These are phyloP conservation scores for Leishmania mexicana DNA, from an alignment of 208 protist genomes.

Conservation along the genomic window DNA sequence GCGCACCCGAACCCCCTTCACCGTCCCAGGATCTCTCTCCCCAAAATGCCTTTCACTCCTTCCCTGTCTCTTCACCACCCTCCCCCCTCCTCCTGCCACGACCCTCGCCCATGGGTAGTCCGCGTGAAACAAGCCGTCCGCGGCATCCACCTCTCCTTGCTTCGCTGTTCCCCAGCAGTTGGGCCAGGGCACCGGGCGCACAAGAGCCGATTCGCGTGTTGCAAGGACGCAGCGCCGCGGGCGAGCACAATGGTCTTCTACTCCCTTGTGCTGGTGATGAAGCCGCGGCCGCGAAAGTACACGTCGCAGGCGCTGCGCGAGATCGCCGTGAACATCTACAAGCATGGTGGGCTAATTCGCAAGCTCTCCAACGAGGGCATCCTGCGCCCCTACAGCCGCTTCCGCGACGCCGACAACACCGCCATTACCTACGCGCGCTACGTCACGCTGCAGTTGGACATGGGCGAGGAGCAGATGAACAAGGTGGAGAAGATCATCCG, in stretches of 20 bases:
- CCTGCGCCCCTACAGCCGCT: constrained; percentile 84
- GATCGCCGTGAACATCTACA: constrained; percentile 75
- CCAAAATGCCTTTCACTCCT: background rate
- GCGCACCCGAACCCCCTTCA: background rate
- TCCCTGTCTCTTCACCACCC: background rate
- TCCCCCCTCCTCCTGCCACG: background rate
- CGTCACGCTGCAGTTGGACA: constrained; percentile 82
- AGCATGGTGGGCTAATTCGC: constrained; percentile 80
- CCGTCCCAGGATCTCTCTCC: background rate
- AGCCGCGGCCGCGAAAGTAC: constrained; percentile 66
- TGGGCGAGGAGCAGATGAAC: constrained; percentile 83
- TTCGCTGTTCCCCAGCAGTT: background rate
- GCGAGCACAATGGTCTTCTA: constrained; percentile 82
- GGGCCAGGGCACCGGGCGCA: background rate
- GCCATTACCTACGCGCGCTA: constrained; percentile 85
- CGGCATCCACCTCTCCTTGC: background rate
- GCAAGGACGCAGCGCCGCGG: background rate
- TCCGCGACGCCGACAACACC: constrained; percentile 81
- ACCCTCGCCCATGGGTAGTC: background rate
- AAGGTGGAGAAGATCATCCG: constrained; percentile 81
- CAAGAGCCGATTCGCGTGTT: background rate
- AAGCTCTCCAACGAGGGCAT: constrained; percentile 88
- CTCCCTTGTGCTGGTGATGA: constrained; percentile 85
- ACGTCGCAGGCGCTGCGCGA: constrained; percentile 83
- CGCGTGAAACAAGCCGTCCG: background rate